A percentile compares a stretch with the other conserved stretches of the same genome.
Conservation (phyloP, 352 stramenopile genomes). For the Blastocystis sp. region DNA sequence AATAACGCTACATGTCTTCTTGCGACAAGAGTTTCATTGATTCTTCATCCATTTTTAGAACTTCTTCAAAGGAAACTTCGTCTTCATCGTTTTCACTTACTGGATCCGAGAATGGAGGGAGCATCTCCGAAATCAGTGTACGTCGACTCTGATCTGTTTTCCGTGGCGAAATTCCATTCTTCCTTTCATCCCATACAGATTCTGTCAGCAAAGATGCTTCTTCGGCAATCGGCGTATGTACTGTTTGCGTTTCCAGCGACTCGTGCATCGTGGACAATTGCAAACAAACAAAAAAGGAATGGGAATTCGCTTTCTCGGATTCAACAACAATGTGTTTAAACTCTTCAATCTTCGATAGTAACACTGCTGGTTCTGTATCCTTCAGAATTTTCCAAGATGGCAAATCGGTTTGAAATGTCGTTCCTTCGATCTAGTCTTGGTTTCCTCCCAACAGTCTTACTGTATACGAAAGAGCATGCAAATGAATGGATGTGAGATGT, state of each 20-base stretch:
- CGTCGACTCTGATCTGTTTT: background rate
- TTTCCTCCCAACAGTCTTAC: background rate
- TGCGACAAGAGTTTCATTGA: background rate
- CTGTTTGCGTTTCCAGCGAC: background rate
- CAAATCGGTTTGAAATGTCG: slow-evolving; percentile 31
- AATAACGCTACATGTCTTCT: background rate
- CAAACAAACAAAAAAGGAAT: slow-evolving; percentile 34
- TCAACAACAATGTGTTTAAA: slow-evolving; percentile 2
- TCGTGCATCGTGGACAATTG: background rate
- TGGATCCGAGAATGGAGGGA: background rate
- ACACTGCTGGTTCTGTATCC: background rate
- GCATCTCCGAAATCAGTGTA: background rate
- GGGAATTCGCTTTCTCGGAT: background rate
- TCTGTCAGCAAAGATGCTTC: background rate
- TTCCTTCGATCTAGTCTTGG: background rate
- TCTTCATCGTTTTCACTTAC: background rate
- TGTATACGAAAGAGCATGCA: slow-evolving; percentile 38
- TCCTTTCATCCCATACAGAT: background rate
- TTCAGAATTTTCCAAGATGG: slow-evolving; percentile 7
- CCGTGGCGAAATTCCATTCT: background rate
- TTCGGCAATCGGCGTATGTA: background rate
- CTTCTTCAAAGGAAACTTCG: background rate
- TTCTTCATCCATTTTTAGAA: background rate
- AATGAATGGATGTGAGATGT: slow-evolving; percentile 10
- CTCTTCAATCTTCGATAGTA: background rate